Evolutionary conservation across 2,329 filamentous ascomycete genomes (phyloP), one percentile per base, ranked within the genome.

Genomic region (Piedraia hortae): DNA sequence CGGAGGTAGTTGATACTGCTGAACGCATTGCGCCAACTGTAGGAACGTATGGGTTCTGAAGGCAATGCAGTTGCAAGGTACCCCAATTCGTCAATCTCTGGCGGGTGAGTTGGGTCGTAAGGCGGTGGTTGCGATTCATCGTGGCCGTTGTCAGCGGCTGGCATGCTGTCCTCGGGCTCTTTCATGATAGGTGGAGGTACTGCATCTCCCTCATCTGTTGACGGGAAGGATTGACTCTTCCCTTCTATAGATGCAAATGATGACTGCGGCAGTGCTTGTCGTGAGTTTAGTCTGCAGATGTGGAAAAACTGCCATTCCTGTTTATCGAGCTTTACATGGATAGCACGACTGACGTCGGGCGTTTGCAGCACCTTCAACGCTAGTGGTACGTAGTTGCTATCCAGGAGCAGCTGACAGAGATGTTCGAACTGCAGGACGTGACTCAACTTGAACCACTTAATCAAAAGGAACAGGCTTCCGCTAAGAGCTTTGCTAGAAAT

Each of bases 371-470:
- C 62, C 48, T 93, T 93, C 14, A 97, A 51, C 12, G 90, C 71
- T 14, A 97, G 53, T 1, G 82, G 82, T 4, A 97, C 57, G 42
- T 91, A 97, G 43, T 90, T 93, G 3, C 77, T 85, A 45, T 97
- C 85, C 13, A 97, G 58, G 6, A 97, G 53, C 3, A 97, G 59
- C 39, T 97, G 85, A 1, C 78, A 82, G 38, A 97, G 52, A 38
- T 91, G 93, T 46, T 97, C 85, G 34, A 85, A 91, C 41, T 91
- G 90, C 31, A 97, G 53, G 13, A 93, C 62, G 41, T 97, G 85
- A 26, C 78, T 91, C 24, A 89, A 54, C 43, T 90, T 88, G 36
- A 93, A 70, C 85, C 85, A 97, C 46, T 93, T 97, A 28, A 93
- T 43, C 19, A 93, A 47, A n/a, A 90, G 52, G 13, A 97, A 51